phyloP scores from a whole-genome alignment of 2,329 filamentous ascomycete species.

The Dothideomycetidae sp. region DNA sequence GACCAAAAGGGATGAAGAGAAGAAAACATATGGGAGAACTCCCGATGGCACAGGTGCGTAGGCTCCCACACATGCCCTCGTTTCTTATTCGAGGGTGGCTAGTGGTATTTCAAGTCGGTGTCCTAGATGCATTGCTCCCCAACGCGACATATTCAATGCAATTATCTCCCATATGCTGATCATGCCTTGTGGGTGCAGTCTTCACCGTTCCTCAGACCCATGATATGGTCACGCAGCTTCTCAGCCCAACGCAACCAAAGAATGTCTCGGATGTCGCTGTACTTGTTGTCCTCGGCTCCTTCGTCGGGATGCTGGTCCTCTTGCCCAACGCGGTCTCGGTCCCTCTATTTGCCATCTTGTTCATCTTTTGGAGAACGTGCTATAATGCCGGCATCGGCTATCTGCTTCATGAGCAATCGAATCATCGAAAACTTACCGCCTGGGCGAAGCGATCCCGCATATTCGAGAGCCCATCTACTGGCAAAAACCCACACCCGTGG shows the following conservation, averaged over 20 bases:
- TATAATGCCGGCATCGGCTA: slow-evolving; percentile 94
- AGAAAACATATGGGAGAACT: slow-evolving; percentile 81
- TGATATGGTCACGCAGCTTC: slow-evolving; percentile 96
- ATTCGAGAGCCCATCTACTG: slow-evolving; percentile 71
- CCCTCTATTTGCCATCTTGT: slow-evolving; percentile 67
- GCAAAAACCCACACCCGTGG: slow-evolving; percentile 66
- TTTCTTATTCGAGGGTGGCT: too few species aligned
- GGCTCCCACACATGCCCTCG: slow-evolving; percentile 2
- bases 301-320: slow-evolving; percentile 59
- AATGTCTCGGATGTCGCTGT: slow-evolving; percentile 78
- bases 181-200: slow-evolving; percentile 39
- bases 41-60: slow-evolving; percentile 75
- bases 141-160: slow-evolving; percentile 1
- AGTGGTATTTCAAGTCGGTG: too few species aligned
- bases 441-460: slow-evolving; percentile 80
- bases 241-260: slow-evolving; percentile 89
- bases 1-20: slow-evolving; percentile 38
- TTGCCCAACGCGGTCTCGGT: slow-evolving; percentile 57
- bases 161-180: slow-evolving; percentile 6
- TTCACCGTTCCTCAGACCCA: slow-evolving; percentile 93
- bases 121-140: too few species aligned
- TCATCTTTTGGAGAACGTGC: slow-evolving; percentile 79
- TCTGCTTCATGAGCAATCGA: slow-evolving; percentile 77
- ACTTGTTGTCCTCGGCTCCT: slow-evolving; percentile 58
- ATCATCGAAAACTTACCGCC: slow-evolving; percentile 68